These are phyloP conservation scores for Pyrenophora graminea DNA, from an alignment of 2,329 filamentous ascomycete genomes.

Conservation along the genomic window DNA sequence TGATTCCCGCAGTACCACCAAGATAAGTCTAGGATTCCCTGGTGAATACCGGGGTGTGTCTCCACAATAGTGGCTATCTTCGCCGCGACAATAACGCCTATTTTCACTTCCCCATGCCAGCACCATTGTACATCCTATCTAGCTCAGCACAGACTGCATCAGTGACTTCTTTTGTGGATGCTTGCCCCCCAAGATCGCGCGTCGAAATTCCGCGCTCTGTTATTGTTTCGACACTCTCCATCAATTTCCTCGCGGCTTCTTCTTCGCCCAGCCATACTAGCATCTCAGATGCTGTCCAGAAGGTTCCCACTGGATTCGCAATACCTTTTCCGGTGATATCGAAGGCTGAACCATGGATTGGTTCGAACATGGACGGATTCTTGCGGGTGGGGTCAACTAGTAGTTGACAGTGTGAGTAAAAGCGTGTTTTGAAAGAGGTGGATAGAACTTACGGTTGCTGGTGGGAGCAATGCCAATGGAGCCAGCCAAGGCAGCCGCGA, in stretches of 20 bases:
- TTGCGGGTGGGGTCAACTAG: slow-evolving; percentile 63
- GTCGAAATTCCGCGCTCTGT: slow-evolving; percentile 59
- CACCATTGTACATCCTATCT: slow-evolving; percentile 20
- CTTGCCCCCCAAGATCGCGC: slow-evolving; percentile 57
- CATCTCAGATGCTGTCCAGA: slow-evolving; percentile 65
- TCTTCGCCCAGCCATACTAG: slow-evolving; percentile 61
- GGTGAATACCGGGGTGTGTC: background rate
- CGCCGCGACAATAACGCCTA: background rate
- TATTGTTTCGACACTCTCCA: slow-evolving; percentile 59
- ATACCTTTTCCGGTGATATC: slow-evolving; percentile 63
- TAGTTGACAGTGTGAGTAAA: slow-evolving; percentile 13
- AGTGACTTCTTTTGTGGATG: slow-evolving; percentile 50
- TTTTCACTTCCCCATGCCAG: background rate
- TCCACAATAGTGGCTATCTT: background rate
- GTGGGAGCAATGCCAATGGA: slow-evolving; percentile 75
- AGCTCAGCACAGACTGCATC: slow-evolving; percentile 50
- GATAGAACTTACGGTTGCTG: slow-evolving; percentile 54
- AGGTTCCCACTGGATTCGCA: slow-evolving; percentile 62
- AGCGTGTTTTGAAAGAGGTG: too few relatives aligned
- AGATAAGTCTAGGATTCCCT: too few relatives aligned
- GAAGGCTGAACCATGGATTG: slow-evolving; percentile 63
- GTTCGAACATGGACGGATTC: slow-evolving; percentile 66
- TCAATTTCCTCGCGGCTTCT: slow-evolving; percentile 54
- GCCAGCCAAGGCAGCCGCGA: slow-evolving; percentile 71
- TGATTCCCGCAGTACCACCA: background rate